Conservation (phyloP, 2,329 filamentous ascomycete species). For the Cercospora sesami region DNA sequence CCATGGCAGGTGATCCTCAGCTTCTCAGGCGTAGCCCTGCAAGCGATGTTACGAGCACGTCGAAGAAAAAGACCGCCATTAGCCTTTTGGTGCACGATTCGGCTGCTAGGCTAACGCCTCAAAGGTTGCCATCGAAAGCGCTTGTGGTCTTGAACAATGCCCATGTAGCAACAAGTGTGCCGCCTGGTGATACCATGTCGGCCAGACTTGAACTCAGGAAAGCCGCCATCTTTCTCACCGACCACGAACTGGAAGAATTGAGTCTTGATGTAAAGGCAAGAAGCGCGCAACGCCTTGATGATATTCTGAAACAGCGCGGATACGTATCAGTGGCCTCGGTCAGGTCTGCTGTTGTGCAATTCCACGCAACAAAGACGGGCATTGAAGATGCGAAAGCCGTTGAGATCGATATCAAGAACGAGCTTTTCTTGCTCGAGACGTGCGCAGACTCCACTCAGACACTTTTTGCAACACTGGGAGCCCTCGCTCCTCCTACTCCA, state of each 20-base stretch:
- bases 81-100: constrained; percentile 80
- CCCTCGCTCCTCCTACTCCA: constrained; percentile 77
- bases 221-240: constrained; percentile 78
- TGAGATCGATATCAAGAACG: constrained; percentile 79
- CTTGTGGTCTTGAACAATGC: constrained; percentile 77
- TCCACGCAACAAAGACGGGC: constrained; percentile 60
- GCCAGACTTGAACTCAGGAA: constrained; percentile 71
- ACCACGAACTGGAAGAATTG: constrained; percentile 61
- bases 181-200: constrained; percentile 64
- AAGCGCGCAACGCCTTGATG: constrained; percentile 38
- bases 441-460: constrained; percentile 98
- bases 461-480: constrained; percentile 74
- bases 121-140: constrained; percentile 71
- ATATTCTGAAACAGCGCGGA: constrained; percentile 60
- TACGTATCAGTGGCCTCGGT: constrained; percentile 87
- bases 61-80: constrained; percentile 55
- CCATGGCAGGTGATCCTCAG: constrained; percentile 61
- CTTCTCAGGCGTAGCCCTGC: constrained; percentile 32
- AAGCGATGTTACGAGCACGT: constrained; percentile 32
- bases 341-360: constrained; percentile 70
- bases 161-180: constrained; percentile 66
- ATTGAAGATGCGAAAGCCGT: constrained; percentile 65
- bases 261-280: constrained; percentile 17
- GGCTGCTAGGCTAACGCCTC: constrained; percentile 79
- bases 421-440: constrained; percentile 86